Evolutionary conservation across 2,329 filamentous ascomycete species (phyloP), one percentile per base, ranked within the genome.

Genomic region (Grosmannia serpens): DNA sequence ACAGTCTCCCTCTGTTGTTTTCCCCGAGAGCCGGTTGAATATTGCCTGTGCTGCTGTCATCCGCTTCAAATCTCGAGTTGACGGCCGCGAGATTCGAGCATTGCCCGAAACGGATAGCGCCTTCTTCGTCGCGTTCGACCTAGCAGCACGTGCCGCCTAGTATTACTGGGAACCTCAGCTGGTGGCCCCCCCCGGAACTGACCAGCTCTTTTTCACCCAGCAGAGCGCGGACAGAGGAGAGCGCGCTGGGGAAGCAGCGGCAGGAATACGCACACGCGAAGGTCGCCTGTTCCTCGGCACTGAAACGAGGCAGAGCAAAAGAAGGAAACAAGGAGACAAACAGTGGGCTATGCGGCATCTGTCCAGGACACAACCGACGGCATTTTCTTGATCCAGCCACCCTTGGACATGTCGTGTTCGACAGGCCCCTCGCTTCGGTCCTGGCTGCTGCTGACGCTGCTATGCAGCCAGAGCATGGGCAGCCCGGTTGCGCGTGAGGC

Each of bases 381-480:
- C 46, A 11, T 2, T 8, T 26, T 24, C 22, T 17, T 17, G 20
- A 44, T 8, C 8, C 41, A 44, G 41, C 41, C 20, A 7, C 20
- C 4, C 4, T 26, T 49, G 10, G 26, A 29, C 26, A 50, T 29
- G 47, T 31, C 26, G 24, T 41, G 15, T 7, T 2, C 6, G 33
- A 8, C n/a, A 15, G 9, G 31, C 22, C 4, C 20, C 33, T 53
- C 38, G 4, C 7, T 47, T 27, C 27, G 38, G 26, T 17, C 13
- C 6, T 55, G 53, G 53, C 33, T 57, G 35, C 24, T 33, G 6
- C 38, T 58, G 9, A n/a, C 55, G 29, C 56, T 60, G 56, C 66
- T 70, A 61, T 68, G 65, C 65, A 62, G 67, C 67, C 65, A 64
- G 62, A 67, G 67, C 64, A 64, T 66, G 55, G 67, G 66, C 57